These are phyloP conservation scores for Aspergillus sp. DNA, from an alignment of 2,329 filamentous ascomycete species.

Conservation along the genomic window DNA sequence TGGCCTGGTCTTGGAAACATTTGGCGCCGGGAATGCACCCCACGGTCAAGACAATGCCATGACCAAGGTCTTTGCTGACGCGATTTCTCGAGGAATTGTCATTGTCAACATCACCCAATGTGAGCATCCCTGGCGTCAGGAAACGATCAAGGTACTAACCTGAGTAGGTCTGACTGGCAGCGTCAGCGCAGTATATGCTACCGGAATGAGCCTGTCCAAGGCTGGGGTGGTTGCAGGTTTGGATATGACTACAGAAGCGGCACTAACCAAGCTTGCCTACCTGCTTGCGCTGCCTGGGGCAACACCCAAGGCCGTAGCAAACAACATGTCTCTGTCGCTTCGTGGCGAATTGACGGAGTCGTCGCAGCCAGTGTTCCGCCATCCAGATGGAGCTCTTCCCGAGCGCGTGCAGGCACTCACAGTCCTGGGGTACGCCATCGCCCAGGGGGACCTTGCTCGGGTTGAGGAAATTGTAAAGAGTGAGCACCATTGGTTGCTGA, in stretches of 20 bases:
- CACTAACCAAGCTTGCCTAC: conserved; percentile 87
- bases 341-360: conserved; percentile 84
- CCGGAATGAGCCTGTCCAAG: conserved; percentile 73
- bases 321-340: conserved; percentile 71
- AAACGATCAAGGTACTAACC: conserved; percentile 18
- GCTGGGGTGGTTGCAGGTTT: conserved; percentile 87
- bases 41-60: conserved; percentile 76
- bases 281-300: conserved; percentile 69
- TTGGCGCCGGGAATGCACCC: conserved; percentile 89
- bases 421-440: conserved; percentile 76
- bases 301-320: conserved; percentile 65
- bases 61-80: conserved; percentile 73
- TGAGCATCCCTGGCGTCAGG: conserved; percentile 50
- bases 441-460: conserved; percentile 65
- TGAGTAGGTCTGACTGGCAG: conserved; percentile 60
- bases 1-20: conserved; percentile 85
- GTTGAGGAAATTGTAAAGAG: conserved; percentile 67
- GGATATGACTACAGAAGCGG: conserved; percentile 86
- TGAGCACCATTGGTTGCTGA: conserved; percentile 67
- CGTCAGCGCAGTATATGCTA: conserved; percentile 75
- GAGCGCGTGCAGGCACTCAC: conserved; percentile 67
- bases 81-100: conserved; percentile 76
- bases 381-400: conserved; percentile 62
- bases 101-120: conserved; percentile 94
- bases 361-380: conserved; percentile 70